Evolutionary conservation across 2,329 filamentous ascomycete species (phyloP).

Genomic region (Fusarium clavum): DNA sequence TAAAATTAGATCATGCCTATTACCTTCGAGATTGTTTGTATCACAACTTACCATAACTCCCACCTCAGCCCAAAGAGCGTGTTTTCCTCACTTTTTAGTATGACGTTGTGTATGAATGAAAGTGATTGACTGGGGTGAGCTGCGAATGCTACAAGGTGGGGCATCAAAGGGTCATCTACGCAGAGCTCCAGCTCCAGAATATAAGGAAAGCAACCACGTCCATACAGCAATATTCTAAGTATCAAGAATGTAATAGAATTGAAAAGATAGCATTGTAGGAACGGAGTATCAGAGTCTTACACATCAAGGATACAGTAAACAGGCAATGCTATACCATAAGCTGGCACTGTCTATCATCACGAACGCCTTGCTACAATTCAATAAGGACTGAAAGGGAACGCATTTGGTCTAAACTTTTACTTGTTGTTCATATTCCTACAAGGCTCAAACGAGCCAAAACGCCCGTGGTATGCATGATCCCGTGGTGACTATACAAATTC

Average conservation of each 20-base stretch:
- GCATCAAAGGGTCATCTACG: conserved; percentile 30
- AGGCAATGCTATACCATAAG: background rate
- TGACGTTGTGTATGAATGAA: conserved; percentile 46
- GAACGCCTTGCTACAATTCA: background rate
- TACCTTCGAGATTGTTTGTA: background rate
- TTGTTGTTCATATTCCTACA: conserved; percentile 47
- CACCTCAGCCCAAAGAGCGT: conserved; percentile 3
- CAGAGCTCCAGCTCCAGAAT: conserved; percentile 15
- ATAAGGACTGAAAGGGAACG: background rate
- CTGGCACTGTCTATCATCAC: background rate
- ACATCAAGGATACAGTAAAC: background rate
- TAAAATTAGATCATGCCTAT: conserved; percentile 9
- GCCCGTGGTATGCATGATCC: conserved; percentile 51
- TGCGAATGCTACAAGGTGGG: conserved; percentile 34
- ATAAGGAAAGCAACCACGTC: conserved; percentile 3
- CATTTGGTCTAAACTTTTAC: conserved; percentile 2
- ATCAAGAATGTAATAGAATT: background rate
- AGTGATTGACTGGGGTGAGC: conserved; percentile 24
- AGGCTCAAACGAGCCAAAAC: conserved; percentile 49
- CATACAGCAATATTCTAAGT: background rate
- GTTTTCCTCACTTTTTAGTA: conserved; percentile 22
- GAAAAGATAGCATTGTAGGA: background rate
- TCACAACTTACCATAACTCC: conserved; percentile 45
- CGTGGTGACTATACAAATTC: conserved; percentile 48
- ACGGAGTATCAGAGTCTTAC: too few relatives aligned